Evolutionary conservation across 225 moss, liverwort and hornwort genomes (phyloP).

Genomic region (Thuidium tamariscinum): DNA sequence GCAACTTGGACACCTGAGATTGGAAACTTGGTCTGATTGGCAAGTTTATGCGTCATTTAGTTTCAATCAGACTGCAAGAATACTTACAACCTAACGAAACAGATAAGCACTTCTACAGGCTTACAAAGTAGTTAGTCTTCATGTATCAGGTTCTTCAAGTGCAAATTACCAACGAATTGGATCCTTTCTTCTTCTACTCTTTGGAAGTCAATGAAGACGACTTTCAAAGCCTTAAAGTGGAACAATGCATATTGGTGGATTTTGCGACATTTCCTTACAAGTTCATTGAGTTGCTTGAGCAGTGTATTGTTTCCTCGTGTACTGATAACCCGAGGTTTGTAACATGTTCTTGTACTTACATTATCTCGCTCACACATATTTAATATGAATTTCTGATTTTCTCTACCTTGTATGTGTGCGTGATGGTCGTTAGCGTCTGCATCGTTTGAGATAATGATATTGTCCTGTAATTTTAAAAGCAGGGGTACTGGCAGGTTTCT

Average conservation of each 20-base stretch:
- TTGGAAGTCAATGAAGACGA: slow-evolving; percentile 97
- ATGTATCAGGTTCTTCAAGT: slow-evolving; percentile 81
- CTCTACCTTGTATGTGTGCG: neutral
- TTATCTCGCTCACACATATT: neutral
- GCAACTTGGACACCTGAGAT: neutral
- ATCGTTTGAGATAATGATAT: slow-evolving; percentile 7
- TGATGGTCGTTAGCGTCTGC: neutral
- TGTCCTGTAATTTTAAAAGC: slow-evolving; percentile 23
- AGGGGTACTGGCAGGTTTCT: slow-evolving; percentile 74
- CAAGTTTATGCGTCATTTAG: neutral
- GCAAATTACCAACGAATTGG: slow-evolving; percentile 90
- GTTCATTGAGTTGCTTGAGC: slow-evolving; percentile 97
- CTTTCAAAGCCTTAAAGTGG: slow-evolving; percentile 97
- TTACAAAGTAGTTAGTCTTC: neutral
- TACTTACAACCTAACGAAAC: neutral
- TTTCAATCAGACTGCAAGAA: neutral
- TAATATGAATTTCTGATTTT: neutral
- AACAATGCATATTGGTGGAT: slow-evolving; percentile 96
- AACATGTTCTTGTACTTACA: neutral
- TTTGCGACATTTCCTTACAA: slow-evolving; percentile 97
- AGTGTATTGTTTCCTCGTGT: slow-evolving; percentile 74
- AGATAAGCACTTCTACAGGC: neutral
- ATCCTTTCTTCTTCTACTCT: slow-evolving; percentile 95
- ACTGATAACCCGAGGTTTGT: slow-evolving; percentile 68
- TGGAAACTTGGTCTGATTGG: neutral